A percentile compares a stretch with the other conserved stretches of the same genome.
phyloP scores from a whole-genome alignment of 2,329 filamentous ascomycete genomes.

The Fusarium brevicatenulatum region DNA sequence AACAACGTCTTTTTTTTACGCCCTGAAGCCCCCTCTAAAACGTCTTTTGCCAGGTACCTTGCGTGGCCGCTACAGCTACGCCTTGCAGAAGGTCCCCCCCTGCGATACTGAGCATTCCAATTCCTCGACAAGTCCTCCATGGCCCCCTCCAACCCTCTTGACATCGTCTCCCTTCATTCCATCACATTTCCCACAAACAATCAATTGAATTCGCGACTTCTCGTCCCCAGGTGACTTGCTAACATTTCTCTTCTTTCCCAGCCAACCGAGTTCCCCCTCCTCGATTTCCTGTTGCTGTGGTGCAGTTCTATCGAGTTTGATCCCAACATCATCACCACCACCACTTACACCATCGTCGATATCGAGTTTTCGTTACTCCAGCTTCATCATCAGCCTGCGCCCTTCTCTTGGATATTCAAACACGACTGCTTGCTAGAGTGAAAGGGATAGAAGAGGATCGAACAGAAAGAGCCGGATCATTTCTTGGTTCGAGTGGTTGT shows the following conservation, averaged over 20 bases:
- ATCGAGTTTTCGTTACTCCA: conserved; percentile 8
- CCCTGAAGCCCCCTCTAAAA: conserved; percentile 22
- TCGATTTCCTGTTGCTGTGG: conserved; percentile 22
- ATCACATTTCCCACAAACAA: conserved; percentile 38
- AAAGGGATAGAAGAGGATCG: not conserved
- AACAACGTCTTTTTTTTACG: conserved; percentile 5
- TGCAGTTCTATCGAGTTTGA: conserved; percentile 18
- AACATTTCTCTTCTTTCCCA: conserved; percentile 33
- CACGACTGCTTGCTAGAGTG: not conserved
- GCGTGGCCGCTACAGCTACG: not conserved
- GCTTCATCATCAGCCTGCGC: conserved; percentile 1
- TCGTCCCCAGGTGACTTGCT: conserved; percentile 27
- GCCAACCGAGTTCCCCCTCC: conserved; percentile 32
- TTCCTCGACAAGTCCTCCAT: conserved; percentile 24
- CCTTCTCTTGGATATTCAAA: conserved; percentile 39
- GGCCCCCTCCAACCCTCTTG: conserved; percentile 28
- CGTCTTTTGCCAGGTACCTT: conserved; percentile 3
- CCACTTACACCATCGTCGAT: conserved; percentile 34
- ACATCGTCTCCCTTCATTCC: conserved; percentile 45
- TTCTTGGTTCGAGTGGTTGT: conserved; percentile 37
- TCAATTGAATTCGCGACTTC: conserved; percentile 24
- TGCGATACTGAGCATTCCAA: conserved; percentile 37
- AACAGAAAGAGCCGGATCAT: conserved; percentile 24
- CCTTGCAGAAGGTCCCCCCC: conserved; percentile 34
- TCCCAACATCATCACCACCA: conserved; percentile 13